A percentile compares a stretch with the other conserved stretches of the same genome.
phyloP scores from a whole-genome alignment of 2,329 filamentous ascomycete genomes.

The Ceratocystis cacaofunesta region DNA sequence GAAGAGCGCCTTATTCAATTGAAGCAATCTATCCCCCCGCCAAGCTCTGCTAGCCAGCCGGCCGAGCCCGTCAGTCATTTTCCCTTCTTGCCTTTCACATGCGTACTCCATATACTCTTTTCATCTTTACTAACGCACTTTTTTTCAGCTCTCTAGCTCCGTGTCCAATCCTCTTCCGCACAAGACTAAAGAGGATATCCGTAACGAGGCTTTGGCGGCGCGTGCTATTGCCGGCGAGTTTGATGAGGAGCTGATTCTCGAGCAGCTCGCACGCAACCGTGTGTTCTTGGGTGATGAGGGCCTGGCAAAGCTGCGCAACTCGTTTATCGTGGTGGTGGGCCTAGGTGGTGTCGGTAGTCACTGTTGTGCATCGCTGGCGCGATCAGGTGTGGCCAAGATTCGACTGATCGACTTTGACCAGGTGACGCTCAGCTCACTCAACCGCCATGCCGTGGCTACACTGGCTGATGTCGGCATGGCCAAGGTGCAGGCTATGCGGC shows the following conservation, averaged over 20 bases:
- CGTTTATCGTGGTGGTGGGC: constrained; percentile 81
- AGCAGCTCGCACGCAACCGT: constrained; percentile 84
- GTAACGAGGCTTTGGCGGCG: constrained; percentile 42
- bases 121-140: constrained; percentile 8
- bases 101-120: background rate
- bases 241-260: constrained; percentile 70
- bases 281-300: constrained; percentile 80
- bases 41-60: constrained; percentile 17
- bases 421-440: constrained; percentile 84
- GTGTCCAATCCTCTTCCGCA: constrained; percentile 36
- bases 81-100: background rate
- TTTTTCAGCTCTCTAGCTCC: constrained; percentile 42
- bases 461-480: constrained; percentile 83
- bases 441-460: constrained; percentile 90
- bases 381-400: constrained; percentile 77
- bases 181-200: constrained; percentile 45
- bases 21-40: constrained; percentile 43
- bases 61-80: constrained; percentile 15
- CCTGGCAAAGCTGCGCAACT: constrained; percentile 58
- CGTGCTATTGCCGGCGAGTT: constrained; percentile 49
- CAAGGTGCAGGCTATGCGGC: constrained; percentile 75
- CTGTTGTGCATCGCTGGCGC: constrained; percentile 67
- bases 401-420: constrained; percentile 95
- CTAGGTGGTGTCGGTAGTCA: constrained; percentile 93
- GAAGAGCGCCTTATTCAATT: constrained; percentile 40